A percentile compares a stretch with the other conserved stretches of the same genome.
phyloP scores from a whole-genome alignment of 106 monocot species.

The Acorus gramineus region DNA sequence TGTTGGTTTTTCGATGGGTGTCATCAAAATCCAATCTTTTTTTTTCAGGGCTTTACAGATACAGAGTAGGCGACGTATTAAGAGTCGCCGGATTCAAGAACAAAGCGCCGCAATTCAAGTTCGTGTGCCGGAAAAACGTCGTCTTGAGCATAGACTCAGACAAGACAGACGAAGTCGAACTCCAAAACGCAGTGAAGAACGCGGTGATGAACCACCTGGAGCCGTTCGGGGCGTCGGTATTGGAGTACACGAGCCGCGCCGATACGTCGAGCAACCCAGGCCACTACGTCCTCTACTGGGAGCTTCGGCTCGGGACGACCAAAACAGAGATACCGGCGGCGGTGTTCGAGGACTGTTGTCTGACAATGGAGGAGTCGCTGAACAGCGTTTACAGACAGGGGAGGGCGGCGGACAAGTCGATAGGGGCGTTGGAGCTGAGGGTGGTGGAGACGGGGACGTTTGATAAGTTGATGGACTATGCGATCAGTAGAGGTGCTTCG shows the following conservation, averaged over 20 bases:
- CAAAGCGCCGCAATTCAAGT: slow-evolving; percentile 71
- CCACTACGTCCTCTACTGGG: slow-evolving; percentile 90
- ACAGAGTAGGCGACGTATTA: slow-evolving; percentile 79
- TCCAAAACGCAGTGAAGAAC: slow-evolving; percentile 52
- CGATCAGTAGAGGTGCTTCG: no score
- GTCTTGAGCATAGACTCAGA: slow-evolving; percentile 79
- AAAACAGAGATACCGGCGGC: slow-evolving; percentile 29
- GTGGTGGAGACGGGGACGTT: slow-evolving; percentile 1
- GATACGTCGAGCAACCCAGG: slow-evolving; percentile 65
- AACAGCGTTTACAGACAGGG: slow-evolving; percentile 71
- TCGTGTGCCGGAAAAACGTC: slow-evolving; percentile 74
- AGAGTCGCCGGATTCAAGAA: slow-evolving; percentile 74
- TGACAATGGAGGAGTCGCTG: slow-evolving; percentile 67
- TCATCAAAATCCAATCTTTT: background rate
- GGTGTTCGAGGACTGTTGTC: slow-evolving; percentile 73
- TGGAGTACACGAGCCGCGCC: slow-evolving; percentile 82
- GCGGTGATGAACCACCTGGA: slow-evolving; percentile 41
- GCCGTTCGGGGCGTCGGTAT: slow-evolving; percentile 43
- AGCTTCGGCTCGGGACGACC: slow-evolving; percentile 30
- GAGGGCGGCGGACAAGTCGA: slow-evolving; percentile 1
- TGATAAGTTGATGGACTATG: no score
- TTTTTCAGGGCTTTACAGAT: slow-evolving; percentile 56
- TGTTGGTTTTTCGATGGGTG: no score
- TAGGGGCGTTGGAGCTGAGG: background rate
- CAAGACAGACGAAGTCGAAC: slow-evolving; percentile 86